Percentiles rank a stretch among this genome's conserved stretches.
These are phyloP conservation scores for Neophaeococcomyces mojaviensis DNA, from an alignment of 2,329 filamentous ascomycete genomes.

Conservation along the genomic window DNA sequence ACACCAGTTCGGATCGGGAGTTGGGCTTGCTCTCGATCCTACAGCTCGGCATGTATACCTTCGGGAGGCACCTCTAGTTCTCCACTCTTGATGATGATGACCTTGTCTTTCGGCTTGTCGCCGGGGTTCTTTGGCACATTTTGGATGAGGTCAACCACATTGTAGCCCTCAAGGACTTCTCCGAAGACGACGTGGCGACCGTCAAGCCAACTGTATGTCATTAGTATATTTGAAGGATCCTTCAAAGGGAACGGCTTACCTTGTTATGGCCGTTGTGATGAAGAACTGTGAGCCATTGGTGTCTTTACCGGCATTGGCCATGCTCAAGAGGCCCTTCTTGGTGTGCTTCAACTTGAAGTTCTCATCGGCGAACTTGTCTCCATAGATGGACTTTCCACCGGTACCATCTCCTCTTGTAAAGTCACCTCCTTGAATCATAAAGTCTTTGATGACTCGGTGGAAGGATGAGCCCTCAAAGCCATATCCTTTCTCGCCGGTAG, in stretches of 20 bases:
- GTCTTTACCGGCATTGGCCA: constrained; percentile 52
- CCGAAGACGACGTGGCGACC: constrained; percentile 61
- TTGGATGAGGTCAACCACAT: constrained; percentile 59
- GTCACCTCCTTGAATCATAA: constrained; percentile 66
- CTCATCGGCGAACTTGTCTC: constrained; percentile 59
- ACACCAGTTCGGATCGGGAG: constrained; percentile 13
- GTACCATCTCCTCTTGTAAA: constrained; percentile 60
- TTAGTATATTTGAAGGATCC: constrained; percentile 3
- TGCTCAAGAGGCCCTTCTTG: constrained; percentile 57
- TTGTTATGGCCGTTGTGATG: constrained; percentile 55
- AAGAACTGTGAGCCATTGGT: constrained; percentile 55
- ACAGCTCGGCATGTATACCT: constrained; percentile 63
- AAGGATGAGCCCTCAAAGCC: constrained; percentile 60
- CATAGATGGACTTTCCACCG: constrained; percentile 62
- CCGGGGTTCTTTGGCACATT: constrained; percentile 49
- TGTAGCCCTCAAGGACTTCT: constrained; percentile 61
- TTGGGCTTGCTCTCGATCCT: constrained; percentile 31
- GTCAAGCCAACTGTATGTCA: constrained; percentile 48
- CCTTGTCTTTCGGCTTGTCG: constrained; percentile 50
- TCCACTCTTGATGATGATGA: constrained; percentile 61
- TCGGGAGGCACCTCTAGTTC: constrained; percentile 55
- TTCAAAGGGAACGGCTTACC: constrained; percentile 25
- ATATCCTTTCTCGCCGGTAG: constrained; percentile 60
- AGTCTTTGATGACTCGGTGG: constrained; percentile 63
- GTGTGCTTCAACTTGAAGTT: constrained; percentile 66